Evolutionary conservation across 495 filamentous ascomycete species (phyloP), one percentile per base, ranked within the genome.

Genomic region (Aspergillus ellipticus): DNA sequence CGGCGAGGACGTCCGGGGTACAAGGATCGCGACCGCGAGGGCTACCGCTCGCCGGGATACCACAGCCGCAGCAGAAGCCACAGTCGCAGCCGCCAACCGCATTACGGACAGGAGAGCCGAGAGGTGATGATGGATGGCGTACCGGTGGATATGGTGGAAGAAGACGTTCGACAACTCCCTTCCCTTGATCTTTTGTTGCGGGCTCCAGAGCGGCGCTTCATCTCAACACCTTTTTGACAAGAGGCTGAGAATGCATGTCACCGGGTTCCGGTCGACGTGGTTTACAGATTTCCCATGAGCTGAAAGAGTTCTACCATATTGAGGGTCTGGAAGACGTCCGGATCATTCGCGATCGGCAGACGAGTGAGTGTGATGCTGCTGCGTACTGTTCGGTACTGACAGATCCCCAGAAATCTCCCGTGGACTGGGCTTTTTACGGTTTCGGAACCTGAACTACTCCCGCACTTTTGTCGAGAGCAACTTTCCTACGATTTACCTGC

Each of bases 381-480:
- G 26, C 17, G 11, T 16, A 6, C 0, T 48, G 20, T 4, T 8
- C 8, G 17, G 11, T 37, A 24, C 55, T 59, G 50, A 62, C 50
- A 11, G 45, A 7, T 9, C 26, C 56, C 13, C 60, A 88, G 85
- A 82, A 48, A 49, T 78, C 43, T 86, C 85, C 13, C 77, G 83
- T 45, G 77, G 78, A 39, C 81, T 89, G 66, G 88, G 84, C 4
- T 90, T 90, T 65, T 78, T 87, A 45, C 81, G 82, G 56, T 90
- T 90, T 55, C 68, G 72, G 19, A 77, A 75, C 21, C 65, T 89
- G 41, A 73, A 77, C 9, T 79, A 82, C 49, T 83, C 89, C 20
- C 79, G 78, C 45, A 69, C 74, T 8, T 93, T 95, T 54, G 65
- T 90, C 39, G 85, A 89, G 60, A 69, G 65, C 26, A 80, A 89